Evolutionary conservation across 441 rosid species (phyloP), one percentile per base, ranked within the genome.

Genomic region (Pelargonium fulgidum): DNA sequence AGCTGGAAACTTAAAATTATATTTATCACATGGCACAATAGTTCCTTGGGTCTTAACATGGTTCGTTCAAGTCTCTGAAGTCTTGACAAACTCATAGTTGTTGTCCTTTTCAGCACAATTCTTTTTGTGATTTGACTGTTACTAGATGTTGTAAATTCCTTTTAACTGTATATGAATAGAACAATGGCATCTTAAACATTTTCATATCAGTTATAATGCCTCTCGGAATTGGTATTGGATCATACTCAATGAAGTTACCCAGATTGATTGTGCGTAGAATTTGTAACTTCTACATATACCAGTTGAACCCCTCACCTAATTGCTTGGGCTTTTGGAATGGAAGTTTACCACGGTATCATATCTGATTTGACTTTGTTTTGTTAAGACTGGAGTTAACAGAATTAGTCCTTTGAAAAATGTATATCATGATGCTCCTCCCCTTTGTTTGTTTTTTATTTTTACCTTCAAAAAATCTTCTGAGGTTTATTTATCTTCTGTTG

Each of bases 1-100:
- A 81, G 95, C 83, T 66, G 10, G 52, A 63, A 70, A 50, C 14
- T 29, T 47, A 3, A 11, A n/a, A 54, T 9, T 19, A 56, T 24
- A 8, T 3, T 7, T 41, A 8, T 41, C 45, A 41, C 45, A 41
- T 9, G 45, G 11, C 45, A 8, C 45, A 41, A 8, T 41, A 41
- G 45, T 41, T 41, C 11, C 64, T 26, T 45, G 61, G 19, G 20
- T 39, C 65, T 29, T 42, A 59, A 62, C 29, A 24, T n/a, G 29
- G 17, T 39, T 62, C 62, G 2, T 19, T 52, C 17, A 17, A 45
- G 65, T 61, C 22, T 47, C 62, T 59, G 17, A 48, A 48, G 68
- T 33, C 45, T 14, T 64, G 67, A 39, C 24, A 8, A 64, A 16
- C 17, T 64, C 42, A 63, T 36, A 29, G 10, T 33, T 63, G 19